phyloP scores from a whole-genome alignment of 129 eudicot species.

The Artemisia argyi region DNA sequence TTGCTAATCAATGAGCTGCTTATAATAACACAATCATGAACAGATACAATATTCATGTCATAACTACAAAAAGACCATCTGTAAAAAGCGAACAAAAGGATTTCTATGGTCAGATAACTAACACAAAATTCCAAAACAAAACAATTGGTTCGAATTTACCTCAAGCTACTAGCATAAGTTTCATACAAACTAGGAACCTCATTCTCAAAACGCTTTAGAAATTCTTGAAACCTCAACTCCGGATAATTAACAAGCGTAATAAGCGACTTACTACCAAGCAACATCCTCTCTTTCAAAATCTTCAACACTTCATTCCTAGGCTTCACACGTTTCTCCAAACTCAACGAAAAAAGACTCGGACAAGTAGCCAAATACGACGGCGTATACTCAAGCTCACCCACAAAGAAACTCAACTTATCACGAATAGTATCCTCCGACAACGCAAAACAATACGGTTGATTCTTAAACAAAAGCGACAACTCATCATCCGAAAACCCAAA shows the following conservation, averaged over 20 bases:
- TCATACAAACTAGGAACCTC: slow-evolving; percentile 35
- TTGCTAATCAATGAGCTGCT: not conserved
- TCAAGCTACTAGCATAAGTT: slow-evolving; percentile 27
- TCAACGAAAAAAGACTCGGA: slow-evolving; percentile 33
- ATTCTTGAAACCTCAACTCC: slow-evolving; percentile 33
- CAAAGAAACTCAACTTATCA: slow-evolving; percentile 24
- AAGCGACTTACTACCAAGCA: slow-evolving; percentile 25
- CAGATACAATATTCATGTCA: not conserved
- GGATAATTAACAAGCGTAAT: slow-evolving; percentile 25
- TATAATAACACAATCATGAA: not conserved
- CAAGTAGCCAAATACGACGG: slow-evolving; percentile 33
- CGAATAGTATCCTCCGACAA: slow-evolving; percentile 36
- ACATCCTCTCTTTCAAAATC: slow-evolving; percentile 33
- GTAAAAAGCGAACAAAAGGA: not conserved
- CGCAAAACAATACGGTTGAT: slow-evolving; percentile 22
- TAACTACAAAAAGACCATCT: slow-evolving; percentile 15
- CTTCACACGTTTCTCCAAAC: slow-evolving; percentile 51
- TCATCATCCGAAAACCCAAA: slow-evolving; percentile 41
- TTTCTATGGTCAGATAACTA: slow-evolving; percentile 14
- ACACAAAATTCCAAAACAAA: not conserved
- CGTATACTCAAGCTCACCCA: slow-evolving; percentile 35
- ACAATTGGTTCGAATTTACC: slow-evolving; percentile 11
- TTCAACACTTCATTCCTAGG: slow-evolving; percentile 45
- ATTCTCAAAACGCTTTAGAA: slow-evolving; percentile 25
- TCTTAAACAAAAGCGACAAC: slow-evolving; percentile 27